A percentile compares a stretch with the other conserved stretches of the same genome.
These are phyloP conservation scores for Mycena haematopus DNA, from an alignment of 768 basidiomycete species.

Conservation along the genomic window DNA sequence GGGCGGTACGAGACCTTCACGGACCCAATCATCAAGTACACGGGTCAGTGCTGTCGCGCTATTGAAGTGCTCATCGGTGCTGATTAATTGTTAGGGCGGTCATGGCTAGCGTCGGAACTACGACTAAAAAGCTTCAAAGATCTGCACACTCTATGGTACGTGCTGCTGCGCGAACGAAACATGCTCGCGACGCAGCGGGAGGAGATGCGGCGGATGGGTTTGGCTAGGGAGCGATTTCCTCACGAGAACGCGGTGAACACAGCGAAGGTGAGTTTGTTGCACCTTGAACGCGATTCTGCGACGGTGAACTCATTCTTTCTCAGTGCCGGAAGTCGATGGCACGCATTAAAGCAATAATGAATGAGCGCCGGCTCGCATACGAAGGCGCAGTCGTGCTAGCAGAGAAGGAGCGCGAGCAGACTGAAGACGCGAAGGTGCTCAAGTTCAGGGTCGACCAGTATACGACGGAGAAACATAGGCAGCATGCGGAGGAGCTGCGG, in stretches of 20 bases:
- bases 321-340: conserved; percentile 96
- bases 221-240: conserved; percentile 28
- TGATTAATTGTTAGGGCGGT: conserved; percentile 61
- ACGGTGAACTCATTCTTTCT: conserved; percentile 17
- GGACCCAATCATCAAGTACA: conserved; percentile 11
- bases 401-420: conserved; percentile 37
- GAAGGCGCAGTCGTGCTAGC: conserved; percentile 65
- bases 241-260: conserved; percentile 38
- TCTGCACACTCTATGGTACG: conserved; percentile 94
- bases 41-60: conserved; percentile 5
- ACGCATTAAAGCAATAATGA: conserved; percentile 91
- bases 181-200: conserved; percentile 87
- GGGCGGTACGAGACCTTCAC: conserved; percentile 56
- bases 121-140: conserved; percentile 92
- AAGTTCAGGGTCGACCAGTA: conserved; percentile 35
- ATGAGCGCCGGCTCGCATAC: conserved; percentile 88
- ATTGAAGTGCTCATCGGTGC: conserved; percentile 37
- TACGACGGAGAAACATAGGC: conserved; percentile 30
- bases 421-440: conserved; percentile 36
- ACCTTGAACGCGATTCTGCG: neutral
- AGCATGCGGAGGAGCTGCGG: conserved; percentile 22
- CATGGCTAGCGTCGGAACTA: conserved; percentile 88
- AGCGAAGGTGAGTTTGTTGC: conserved; percentile 47
- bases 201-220: conserved; percentile 71
- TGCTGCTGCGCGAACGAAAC: conserved; percentile 88